A percentile compares a stretch with the other conserved stretches of the same genome.
These are phyloP conservation scores for Lineolata rhizophorae DNA, from an alignment of 495 filamentous ascomycete genomes.

Conservation along the genomic window DNA sequence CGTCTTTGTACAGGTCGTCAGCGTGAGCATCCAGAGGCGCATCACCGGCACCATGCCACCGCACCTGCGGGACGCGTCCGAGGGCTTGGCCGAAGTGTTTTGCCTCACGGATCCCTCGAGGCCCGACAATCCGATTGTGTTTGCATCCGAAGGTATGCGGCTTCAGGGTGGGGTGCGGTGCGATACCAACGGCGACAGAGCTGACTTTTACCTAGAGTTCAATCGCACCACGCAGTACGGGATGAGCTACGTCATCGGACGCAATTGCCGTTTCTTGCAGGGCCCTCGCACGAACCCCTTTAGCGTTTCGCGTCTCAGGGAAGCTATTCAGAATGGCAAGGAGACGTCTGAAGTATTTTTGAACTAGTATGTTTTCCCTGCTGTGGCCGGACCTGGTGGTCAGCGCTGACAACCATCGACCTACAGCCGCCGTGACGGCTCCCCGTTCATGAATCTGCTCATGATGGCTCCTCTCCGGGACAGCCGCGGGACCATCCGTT, in stretches of 20 bases:
- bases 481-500: conserved; percentile 32
- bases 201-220: conserved; percentile 23
- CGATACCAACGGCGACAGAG: too few relatives aligned
- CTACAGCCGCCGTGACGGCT: conserved; percentile 35
- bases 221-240: conserved; percentile 38
- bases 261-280: conserved; percentile 38
- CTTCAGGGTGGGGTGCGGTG: too few relatives aligned
- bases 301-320: conserved; percentile 30
- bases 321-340: conserved; percentile 29
- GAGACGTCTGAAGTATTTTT: conserved; percentile 43
- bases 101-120: conserved; percentile 55
- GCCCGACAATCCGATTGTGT: conserved; percentile 55
- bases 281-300: conserved; percentile 30
- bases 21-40: conserved; percentile 29
- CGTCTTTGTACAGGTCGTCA: conserved; percentile 33
- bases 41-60: conserved; percentile 32
- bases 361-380: conserved; percentile 31
- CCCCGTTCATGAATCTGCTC: conserved; percentile 46
- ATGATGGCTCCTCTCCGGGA: conserved; percentile 42
- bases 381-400: conserved; percentile 1
- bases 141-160: conserved; percentile 45
- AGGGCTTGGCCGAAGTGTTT: conserved; percentile 56
- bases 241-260: conserved; percentile 29
- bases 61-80: conserved; percentile 33
- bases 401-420: conserved; percentile 2